These are phyloP conservation scores for Chenopodium suecicum DNA, from an alignment of 148 eudicot species.

Conservation along the genomic window DNA sequence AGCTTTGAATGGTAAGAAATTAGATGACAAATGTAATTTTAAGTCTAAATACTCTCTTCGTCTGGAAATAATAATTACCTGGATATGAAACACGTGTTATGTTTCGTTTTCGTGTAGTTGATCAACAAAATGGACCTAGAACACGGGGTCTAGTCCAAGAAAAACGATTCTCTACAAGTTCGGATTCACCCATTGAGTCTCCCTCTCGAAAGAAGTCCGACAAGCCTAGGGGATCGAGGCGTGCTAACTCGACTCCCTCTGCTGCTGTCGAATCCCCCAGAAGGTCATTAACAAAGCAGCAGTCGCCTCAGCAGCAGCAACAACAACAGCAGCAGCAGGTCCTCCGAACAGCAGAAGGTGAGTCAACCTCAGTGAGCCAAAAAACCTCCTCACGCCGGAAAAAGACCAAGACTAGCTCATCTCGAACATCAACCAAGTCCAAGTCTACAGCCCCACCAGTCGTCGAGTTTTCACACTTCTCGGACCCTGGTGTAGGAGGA, in stretches of 20 bases:
- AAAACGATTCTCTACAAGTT: slow-evolving; percentile 23
- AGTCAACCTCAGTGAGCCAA: background rate
- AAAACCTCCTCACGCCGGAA: slow-evolving; percentile 33
- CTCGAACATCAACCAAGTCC: slow-evolving; percentile 17
- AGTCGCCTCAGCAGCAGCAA: background rate
- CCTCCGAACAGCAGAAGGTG: background rate
- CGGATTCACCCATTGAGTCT: slow-evolving; percentile 22
- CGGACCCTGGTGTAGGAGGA: slow-evolving; percentile 14
- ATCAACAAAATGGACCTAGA: slow-evolving; percentile 11
- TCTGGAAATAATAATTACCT: background rate
- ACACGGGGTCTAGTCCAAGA: slow-evolving; percentile 19
- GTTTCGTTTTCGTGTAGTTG: slow-evolving; percentile 8
- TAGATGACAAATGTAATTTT: too few relatives aligned
- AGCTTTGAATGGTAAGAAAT: slow-evolving; percentile 20
- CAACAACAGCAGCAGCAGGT: slow-evolving; percentile 11
- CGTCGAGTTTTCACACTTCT: background rate
- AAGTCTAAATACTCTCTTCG: background rate
- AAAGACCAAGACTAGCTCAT: slow-evolving; percentile 37
- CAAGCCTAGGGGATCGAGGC: slow-evolving; percentile 30
- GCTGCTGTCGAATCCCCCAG: slow-evolving; percentile 22
- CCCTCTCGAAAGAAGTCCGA: slow-evolving; percentile 31
- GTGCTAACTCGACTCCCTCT: slow-evolving; percentile 31
- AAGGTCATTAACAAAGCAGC: slow-evolving; percentile 16
- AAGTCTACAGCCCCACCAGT: background rate
- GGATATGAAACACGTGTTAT: background rate